Percentiles rank a stretch among this genome's conserved stretches.
These are phyloP conservation scores for Gastrolobium bilobum DNA, from an alignment of 306 rosid genomes.

Conservation along the genomic window DNA sequence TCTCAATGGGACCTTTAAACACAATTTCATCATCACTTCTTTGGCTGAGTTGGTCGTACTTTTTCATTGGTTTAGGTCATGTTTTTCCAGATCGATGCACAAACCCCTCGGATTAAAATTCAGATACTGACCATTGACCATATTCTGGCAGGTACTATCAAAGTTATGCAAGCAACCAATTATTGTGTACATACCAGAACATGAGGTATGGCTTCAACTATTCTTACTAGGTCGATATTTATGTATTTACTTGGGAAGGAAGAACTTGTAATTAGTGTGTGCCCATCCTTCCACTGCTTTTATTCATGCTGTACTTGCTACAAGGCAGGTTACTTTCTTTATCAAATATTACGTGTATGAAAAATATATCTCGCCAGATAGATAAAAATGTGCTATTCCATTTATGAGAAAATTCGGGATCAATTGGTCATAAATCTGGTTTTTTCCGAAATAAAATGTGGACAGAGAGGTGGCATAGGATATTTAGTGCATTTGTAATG, in stretches of 20 bases:
- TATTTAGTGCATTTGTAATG: constrained; percentile 26
- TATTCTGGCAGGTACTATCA: constrained; percentile 78
- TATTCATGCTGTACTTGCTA: constrained; percentile 26
- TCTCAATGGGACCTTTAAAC: constrained; percentile 20
- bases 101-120: constrained; percentile 7
- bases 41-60: not conserved
- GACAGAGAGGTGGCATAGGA: constrained; percentile 4
- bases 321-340: constrained; percentile 4
- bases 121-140: constrained; percentile 43
- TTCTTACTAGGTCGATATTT: constrained; percentile 29
- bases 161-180: constrained; percentile 91
- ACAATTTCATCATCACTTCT: constrained; percentile 12
- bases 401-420: constrained; percentile 7
- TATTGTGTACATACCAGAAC: constrained; percentile 89
- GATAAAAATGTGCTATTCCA: not conserved
- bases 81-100: constrained; percentile 21
- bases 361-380: not conserved
- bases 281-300: not conserved
- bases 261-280: not conserved
- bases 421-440: not conserved
- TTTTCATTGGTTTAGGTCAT: not conserved
- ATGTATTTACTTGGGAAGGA: constrained; percentile 26
- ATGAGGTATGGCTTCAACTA: constrained; percentile 73
- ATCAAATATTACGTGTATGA: not conserved
- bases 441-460: constrained; percentile 2